phyloP scores from a whole-genome alignment of 23 red algal genomes.

The Chondrus crispus region DNA sequence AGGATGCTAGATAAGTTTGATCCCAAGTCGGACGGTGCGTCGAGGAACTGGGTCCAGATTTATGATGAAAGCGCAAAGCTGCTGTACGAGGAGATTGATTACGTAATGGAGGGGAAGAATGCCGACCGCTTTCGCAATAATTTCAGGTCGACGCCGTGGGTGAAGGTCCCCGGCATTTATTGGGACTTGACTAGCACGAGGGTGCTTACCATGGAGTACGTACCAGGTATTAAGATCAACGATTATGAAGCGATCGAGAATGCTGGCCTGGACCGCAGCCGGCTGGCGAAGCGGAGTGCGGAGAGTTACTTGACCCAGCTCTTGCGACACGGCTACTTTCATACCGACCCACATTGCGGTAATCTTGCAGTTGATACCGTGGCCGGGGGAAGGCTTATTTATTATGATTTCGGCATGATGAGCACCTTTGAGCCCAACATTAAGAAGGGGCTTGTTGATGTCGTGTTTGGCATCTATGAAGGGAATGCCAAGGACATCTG shows the following conservation, averaged over 20 bases:
- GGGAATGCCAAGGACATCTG: conserved; percentile 62
- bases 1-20: conserved; percentile 71
- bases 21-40: conserved; percentile 75
- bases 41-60: conserved; percentile 84
- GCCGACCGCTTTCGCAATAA: conserved; percentile 79
- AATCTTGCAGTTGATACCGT: conserved; percentile 80
- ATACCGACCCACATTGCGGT: conserved; percentile 92
- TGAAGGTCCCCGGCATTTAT: conserved; percentile 76
- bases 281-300: conserved; percentile 63
- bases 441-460: conserved; percentile 63
- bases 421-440: conserved; percentile 58
- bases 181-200: conserved; percentile 64
- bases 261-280: conserved; percentile 67
- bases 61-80: conserved; percentile 88
- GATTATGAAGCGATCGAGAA: conserved; percentile 63
- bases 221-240: conserved; percentile 88
- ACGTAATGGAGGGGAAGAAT: conserved; percentile 77
- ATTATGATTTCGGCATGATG: conserved; percentile 97
- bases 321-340: conserved; percentile 93
- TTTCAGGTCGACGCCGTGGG: conserved; percentile 66
- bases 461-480: conserved; percentile 86
- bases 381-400: conserved; percentile 73
- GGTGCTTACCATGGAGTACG: conserved; percentile 98
- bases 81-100: conserved; percentile 98
- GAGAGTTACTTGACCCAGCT: conserved; percentile 89